These are phyloP conservation scores for Ensete glaucum DNA, from an alignment of 176 grass and related monocot species.

Conservation along the genomic window DNA sequence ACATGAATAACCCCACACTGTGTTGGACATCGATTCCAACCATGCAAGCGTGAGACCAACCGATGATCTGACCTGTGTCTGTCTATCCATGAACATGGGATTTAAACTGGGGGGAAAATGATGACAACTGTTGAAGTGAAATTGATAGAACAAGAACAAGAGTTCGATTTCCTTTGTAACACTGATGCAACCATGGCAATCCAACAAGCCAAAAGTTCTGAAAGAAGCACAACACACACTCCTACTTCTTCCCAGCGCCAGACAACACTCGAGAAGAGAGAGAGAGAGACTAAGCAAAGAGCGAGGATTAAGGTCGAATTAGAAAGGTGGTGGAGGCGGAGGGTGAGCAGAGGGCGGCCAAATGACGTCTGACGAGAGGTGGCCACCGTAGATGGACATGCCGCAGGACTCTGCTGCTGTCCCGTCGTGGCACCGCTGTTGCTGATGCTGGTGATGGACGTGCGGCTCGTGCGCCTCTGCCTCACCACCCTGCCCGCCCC, in stretches of 20 bases:
- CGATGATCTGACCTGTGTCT: no score
- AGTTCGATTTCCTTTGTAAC: not conserved
- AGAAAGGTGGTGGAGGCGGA: not conserved
- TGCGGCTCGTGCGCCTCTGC: constrained; percentile 13
- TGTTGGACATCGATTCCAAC: no score
- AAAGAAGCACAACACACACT: not conserved
- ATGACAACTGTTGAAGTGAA: not conserved
- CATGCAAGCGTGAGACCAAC: not conserved
- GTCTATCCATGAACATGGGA: not conserved
- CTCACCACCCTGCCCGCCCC: constrained; percentile 24
- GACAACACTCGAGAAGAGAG: not conserved
- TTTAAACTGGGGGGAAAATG: not conserved
- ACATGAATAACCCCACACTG: not conserved
- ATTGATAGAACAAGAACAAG: not conserved
- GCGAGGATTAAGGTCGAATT: not conserved
- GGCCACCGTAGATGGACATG: constrained; percentile 2
- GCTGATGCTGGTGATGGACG: constrained; percentile 10
- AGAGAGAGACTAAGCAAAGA: not conserved
- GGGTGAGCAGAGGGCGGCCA: not conserved
- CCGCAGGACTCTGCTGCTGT: not conserved
- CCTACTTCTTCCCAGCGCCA: no score
- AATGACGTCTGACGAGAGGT: not conserved
- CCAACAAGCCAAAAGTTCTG: not conserved
- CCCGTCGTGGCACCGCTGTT: constrained; percentile 16
- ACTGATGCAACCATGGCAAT: not conserved